These are phyloP conservation scores for Didymella exigua DNA, from an alignment of 2,329 filamentous ascomycete genomes.

Conservation along the genomic window DNA sequence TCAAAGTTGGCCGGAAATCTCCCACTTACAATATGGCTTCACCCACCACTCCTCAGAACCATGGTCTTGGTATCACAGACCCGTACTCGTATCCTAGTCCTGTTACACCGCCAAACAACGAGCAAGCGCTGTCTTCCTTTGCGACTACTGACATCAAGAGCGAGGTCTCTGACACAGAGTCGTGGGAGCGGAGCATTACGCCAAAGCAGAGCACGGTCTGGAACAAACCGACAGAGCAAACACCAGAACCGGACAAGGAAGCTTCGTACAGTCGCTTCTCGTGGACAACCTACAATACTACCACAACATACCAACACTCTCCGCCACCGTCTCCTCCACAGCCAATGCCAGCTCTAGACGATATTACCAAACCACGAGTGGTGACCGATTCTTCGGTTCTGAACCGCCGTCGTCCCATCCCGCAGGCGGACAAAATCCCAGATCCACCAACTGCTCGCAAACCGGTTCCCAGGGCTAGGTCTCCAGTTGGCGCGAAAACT, in stretches of 20 bases:
- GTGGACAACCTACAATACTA: constrained; percentile 44
- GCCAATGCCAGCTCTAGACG: constrained; percentile 35
- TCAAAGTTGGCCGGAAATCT: constrained; percentile 49
- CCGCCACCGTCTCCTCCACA: constrained; percentile 51
- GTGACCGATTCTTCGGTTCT: constrained; percentile 40
- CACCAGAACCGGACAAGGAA: constrained; percentile 30
- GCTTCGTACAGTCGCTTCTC: constrained; percentile 35
- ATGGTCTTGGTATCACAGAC: constrained; percentile 31
- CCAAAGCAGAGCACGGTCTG: constrained; percentile 33
- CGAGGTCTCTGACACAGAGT: constrained; percentile 21
- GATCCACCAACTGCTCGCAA: constrained; percentile 30
- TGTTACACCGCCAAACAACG: constrained; percentile 34
- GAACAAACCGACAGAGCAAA: constrained; percentile 29
- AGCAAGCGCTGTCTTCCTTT: constrained; percentile 22
- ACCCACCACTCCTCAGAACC: constrained; percentile 33
- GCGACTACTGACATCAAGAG: constrained; percentile 13
- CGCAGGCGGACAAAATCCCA: constrained; percentile 30
- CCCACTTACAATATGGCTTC: constrained; percentile 44
- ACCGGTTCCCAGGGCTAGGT: constrained; percentile 29
- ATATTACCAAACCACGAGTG: constrained; percentile 17
- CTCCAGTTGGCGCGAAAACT: constrained; percentile 25
- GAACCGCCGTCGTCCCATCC: constrained; percentile 41
- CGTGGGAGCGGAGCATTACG: constrained; percentile 28
- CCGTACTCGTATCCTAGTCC: constrained; percentile 39
- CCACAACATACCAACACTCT: constrained; percentile 49